These are phyloP conservation scores for Fusarium verrucosum DNA, from an alignment of 2,329 filamentous ascomycete genomes.

Conservation along the genomic window DNA sequence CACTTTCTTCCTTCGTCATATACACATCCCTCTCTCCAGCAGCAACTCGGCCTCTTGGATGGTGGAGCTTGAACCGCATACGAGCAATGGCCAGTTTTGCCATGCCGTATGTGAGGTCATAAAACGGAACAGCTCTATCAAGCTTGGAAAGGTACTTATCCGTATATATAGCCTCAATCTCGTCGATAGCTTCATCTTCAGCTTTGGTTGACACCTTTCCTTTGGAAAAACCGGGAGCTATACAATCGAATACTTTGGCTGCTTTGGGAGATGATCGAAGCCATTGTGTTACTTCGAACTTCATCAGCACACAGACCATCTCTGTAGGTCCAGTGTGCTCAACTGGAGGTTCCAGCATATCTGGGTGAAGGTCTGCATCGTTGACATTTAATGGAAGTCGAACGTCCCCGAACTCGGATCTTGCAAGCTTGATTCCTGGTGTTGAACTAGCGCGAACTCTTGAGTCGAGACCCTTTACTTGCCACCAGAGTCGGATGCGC, in stretches of 20 bases:
- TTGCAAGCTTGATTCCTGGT: conserved; percentile 1
- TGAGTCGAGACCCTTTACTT: conserved; percentile 36
- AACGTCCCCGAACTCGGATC: conserved; percentile 22
- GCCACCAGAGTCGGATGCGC: conserved; percentile 45
- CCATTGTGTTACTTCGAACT: conserved; percentile 46
- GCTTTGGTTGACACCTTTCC: conserved; percentile 11
- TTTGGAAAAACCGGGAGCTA: conserved; percentile 6
- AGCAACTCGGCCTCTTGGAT: conserved; percentile 36
- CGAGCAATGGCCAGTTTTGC: conserved; percentile 40
- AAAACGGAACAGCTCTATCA: conserved; percentile 45
- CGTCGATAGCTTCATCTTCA: conserved; percentile 40
- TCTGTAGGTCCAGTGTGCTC: conserved; percentile 63
- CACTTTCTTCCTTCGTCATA: conserved; percentile 34
- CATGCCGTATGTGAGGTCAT: conserved; percentile 38
- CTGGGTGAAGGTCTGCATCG: conserved; percentile 62
- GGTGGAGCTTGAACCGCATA: conserved; percentile 45
- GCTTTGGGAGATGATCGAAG: conserved; percentile 38
- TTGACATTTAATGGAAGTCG: conserved; percentile 64
- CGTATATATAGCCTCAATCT: conserved; percentile 42
- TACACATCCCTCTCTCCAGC: not conserved
- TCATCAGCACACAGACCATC: conserved; percentile 57
- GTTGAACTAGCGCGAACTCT: conserved; percentile 7
- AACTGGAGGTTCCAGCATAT: conserved; percentile 57
- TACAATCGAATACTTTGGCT: conserved; percentile 30
- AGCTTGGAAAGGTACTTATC: conserved; percentile 34